phyloP scores from a whole-genome alignment of 768 basidiomycete genomes.

The Collybia sordida region DNA sequence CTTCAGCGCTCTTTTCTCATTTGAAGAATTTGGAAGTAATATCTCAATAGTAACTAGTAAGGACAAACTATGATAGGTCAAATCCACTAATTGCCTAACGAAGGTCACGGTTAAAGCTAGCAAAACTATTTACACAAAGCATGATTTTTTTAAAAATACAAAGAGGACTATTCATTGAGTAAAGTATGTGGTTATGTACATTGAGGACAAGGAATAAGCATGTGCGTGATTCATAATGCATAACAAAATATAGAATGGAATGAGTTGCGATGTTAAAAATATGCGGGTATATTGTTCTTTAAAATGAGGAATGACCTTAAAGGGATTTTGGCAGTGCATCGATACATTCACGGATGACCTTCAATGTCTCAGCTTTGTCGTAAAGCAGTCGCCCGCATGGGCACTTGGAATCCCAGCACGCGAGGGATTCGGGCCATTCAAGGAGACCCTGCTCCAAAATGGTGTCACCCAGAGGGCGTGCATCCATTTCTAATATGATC shows the following conservation, averaged over 20 bases:
- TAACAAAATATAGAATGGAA: too few species aligned
- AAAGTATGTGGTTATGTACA: too few species aligned
- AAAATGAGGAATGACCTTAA: conserved; percentile 7
- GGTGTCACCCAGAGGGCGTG: conserved; percentile 58
- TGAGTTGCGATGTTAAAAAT: too few species aligned
- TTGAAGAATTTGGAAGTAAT: too few species aligned
- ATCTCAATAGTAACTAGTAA: too few species aligned
- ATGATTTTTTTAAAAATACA: background rate
- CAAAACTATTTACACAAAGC: background rate
- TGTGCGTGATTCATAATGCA: too few species aligned
- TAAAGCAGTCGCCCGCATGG: conserved; percentile 53
- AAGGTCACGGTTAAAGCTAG: background rate
- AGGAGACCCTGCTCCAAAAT: conserved; percentile 45
- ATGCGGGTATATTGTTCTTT: too few species aligned
- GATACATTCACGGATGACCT: conserved; percentile 53
- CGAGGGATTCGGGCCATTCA: conserved; percentile 57
- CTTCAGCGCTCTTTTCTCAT: too few species aligned
- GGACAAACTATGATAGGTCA: too few species aligned
- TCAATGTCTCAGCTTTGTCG: conserved; percentile 52
- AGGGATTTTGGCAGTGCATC: conserved; percentile 41
- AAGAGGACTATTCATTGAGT: too few species aligned
- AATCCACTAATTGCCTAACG: too few species aligned
- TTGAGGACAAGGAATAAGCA: too few species aligned
- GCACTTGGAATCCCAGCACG: conserved; percentile 63
- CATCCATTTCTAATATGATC: conserved; percentile 58